Conservation (phyloP, 2,329 filamentous ascomycete species). For the Penicillium sp. region DNA sequence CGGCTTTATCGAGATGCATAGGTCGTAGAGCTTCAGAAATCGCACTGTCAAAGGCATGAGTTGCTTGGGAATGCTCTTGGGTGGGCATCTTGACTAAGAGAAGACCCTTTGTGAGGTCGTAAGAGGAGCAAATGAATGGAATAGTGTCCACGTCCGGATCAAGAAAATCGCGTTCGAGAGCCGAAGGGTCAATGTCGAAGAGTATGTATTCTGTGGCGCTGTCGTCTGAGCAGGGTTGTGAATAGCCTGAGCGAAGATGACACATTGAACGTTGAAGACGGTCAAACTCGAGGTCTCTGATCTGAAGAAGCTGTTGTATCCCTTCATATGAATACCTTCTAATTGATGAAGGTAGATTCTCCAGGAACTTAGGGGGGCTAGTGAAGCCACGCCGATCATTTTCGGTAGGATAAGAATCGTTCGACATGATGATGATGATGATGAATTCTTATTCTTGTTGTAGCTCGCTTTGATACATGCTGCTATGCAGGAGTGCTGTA, state of each 20-base stretch:
- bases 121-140: constrained; percentile 1
- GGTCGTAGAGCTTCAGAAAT: background rate
- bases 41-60: background rate
- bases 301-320: background rate
- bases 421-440: background rate
- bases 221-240: background rate
- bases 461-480: too few relatives aligned
- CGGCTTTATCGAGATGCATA: background rate
- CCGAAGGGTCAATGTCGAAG: constrained; percentile 3
- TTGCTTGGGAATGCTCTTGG: background rate
- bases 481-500: too few relatives aligned
- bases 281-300: background rate
- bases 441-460: too few relatives aligned
- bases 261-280: background rate
- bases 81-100: constrained; percentile 7
- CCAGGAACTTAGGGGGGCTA: background rate
- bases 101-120: background rate
- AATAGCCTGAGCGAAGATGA: background rate
- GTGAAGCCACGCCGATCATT: background rate
- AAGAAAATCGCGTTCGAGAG: constrained; percentile 2
- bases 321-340: background rate
- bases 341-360: background rate
- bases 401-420: background rate
- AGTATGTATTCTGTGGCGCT: constrained; percentile 4
- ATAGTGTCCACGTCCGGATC: background rate